Base-by-base conservation (phyloP, 352 stramenopile genomes). In the Thraustochytrium striatum region DNA sequence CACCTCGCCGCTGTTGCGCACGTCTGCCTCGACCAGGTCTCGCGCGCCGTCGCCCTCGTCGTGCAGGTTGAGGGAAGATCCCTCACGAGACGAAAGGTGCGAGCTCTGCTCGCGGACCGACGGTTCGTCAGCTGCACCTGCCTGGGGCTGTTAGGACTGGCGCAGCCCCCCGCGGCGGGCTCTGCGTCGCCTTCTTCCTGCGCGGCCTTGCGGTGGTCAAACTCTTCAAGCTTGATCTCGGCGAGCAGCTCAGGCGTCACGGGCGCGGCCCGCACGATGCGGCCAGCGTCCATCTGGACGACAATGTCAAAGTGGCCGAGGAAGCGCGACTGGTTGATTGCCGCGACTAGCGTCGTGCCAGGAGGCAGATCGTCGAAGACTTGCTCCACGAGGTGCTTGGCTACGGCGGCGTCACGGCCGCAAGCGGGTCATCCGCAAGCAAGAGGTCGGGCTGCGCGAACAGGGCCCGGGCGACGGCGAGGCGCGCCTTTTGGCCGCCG, bases 361-460 rank as follows among this genome's bases (percentile, higher is more conserved):
- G 11, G 7, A 0, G 72, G 47, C 38, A 55, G 16, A 25, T 33
- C 36, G 5, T 47, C 33, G 47, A 81, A 78, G 13, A 82, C 44
- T 16, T 79, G 35, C 32, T 81, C 38, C 3, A 81, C 19, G n/a
- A 81, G 72, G 28, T 81, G 58, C 3, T 72, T 21, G 28, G 59
- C 70, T 21, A 81, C 58, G 33, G 58, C 82, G 86, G 69, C 33
- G 85, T 89, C 61, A 88, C 30, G 87, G 82, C 78, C 84, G 86
- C 83, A 13, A 87, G 39, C 0, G 72, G 73, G 68, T 87, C 85
- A 57, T 87, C 85, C 3, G 83, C 19, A 1, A 87, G 8, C n/a
- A 83, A 82, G 1, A 90, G 72, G 81, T 88, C 85, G 13, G 84
- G 55, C 58, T 87, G 41, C 0, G 69, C 68, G 82, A 89, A 90